A percentile compares a stretch with the other conserved stretches of the same genome.
Conservation (phyloP, 495 filamentous ascomycete species). For the Diplogelasinospora grovesii region DNA sequence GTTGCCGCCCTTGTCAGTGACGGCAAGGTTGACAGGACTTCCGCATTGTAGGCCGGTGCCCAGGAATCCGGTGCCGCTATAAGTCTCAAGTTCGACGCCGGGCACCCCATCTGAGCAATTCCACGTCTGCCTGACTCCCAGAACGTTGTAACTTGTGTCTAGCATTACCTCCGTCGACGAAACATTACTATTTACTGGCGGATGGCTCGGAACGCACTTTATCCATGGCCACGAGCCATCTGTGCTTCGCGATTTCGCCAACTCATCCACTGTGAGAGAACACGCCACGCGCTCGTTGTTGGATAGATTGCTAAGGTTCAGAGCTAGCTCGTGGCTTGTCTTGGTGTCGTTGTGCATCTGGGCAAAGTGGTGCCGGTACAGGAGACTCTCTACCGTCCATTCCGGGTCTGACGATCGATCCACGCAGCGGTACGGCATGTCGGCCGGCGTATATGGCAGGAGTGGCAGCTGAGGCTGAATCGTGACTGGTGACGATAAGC, state of each 20-base stretch:
- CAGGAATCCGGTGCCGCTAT: conserved; percentile 15
- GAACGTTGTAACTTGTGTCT: conserved; percentile 8
- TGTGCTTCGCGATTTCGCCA: not conserved
- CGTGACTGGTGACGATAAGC: conserved; percentile 11
- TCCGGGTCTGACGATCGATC: conserved; percentile 14
- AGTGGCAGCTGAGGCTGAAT: conserved; percentile 18
- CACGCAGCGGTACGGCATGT: conserved; percentile 10
- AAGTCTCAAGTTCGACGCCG: conserved; percentile 13
- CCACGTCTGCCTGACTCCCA: conserved; percentile 20
- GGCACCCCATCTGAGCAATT: conserved; percentile 12
- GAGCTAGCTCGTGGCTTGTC: conserved; percentile 4
- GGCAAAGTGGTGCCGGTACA: conserved; percentile 5
- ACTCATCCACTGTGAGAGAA: conserved; percentile 6
- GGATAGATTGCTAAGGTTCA: conserved; percentile 15
- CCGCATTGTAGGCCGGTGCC: conserved; percentile 6
- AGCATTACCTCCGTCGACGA: conserved; percentile 9
- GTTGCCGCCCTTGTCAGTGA: not conserved
- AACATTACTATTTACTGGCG: not conserved
- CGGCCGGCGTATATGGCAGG: conserved; percentile 12
- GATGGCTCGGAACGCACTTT: conserved; percentile 3
- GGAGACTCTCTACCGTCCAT: conserved; percentile 14
- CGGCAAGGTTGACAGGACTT: conserved; percentile 1
- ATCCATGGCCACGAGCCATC: conserved; percentile 12
- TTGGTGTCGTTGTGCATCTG: not conserved
- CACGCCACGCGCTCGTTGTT: conserved; percentile 8